Conservation (phyloP, 306 rosid species). For the Ormosia semicastrata region DNA sequence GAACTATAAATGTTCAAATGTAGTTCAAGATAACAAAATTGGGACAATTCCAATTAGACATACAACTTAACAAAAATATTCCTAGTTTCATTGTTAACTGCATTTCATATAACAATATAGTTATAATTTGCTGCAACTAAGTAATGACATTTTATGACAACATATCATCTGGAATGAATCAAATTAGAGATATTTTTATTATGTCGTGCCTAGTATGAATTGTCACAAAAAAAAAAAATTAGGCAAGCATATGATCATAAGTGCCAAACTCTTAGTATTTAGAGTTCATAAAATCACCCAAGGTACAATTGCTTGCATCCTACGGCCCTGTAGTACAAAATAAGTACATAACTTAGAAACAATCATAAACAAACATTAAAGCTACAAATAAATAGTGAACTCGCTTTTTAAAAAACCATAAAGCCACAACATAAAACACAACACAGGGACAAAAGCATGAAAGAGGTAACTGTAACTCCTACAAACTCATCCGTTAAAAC, state of each 20-base stretch:
- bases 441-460: no score
- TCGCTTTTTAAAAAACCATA: no score
- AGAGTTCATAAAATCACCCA: neutral
- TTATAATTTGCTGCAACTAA: slow-evolving; percentile 12
- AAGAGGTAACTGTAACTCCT: no score
- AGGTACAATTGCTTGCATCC: no score
- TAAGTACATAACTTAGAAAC: no score
- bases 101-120: neutral
- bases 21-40: neutral
- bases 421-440: no score
- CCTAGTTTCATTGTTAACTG: neutral
- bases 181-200: slow-evolving; percentile 3
- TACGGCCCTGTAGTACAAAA: no score
- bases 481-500: no score
- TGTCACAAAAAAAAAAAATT: neutral
- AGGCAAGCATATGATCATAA: neutral
- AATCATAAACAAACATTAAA: no score
- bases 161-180: neutral
- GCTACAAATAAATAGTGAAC: no score
- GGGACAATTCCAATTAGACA: neutral
- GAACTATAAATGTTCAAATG: neutral
- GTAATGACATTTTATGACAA: neutral
- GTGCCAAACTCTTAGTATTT: neutral
- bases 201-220: neutral
- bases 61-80: neutral